phyloP scores from a whole-genome alignment of 2,329 filamentous ascomycete genomes.

The Aureobasidium mangrovei region DNA sequence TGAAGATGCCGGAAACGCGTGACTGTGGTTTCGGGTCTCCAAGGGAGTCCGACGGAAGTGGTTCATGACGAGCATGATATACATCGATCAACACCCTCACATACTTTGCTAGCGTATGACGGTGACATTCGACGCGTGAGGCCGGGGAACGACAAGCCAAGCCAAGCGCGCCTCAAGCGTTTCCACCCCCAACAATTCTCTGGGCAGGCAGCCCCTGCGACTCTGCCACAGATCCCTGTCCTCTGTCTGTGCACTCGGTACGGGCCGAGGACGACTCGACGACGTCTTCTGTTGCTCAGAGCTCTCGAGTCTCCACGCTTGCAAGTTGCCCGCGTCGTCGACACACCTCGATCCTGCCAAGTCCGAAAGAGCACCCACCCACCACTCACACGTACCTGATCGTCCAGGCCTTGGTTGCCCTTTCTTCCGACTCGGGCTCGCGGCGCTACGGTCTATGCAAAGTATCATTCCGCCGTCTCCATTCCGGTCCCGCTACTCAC shows the following conservation, averaged over 20 bases:
- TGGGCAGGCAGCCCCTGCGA: neutral
- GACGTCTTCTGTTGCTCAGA: neutral
- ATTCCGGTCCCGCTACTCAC: neutral
- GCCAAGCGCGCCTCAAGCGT: neutral
- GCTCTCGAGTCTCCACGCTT: neutral
- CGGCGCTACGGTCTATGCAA: neutral
- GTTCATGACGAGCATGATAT: conserved; percentile 11
- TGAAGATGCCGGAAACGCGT: conserved; percentile 2
- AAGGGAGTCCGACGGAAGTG: conserved; percentile 9
- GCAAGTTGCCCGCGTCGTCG: neutral
- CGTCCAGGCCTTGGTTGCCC: neutral
- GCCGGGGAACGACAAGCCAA: conserved; percentile 1
- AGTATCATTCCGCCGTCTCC: neutral
- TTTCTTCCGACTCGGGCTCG: conserved; percentile 6
- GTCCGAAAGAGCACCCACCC: neutral
- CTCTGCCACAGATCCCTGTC: no score
- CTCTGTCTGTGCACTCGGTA: neutral
- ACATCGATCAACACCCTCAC: neutral
- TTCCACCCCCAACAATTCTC: neutral
- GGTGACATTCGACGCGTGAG: neutral
- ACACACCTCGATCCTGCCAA: neutral
- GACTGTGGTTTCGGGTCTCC: conserved; percentile 11
- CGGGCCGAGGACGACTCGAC: conserved; percentile 3
- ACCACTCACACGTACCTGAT: conserved; percentile 9
- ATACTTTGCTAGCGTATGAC: conserved; percentile 10